These are phyloP conservation scores for Dysphania ambrosioides DNA, from an alignment of 148 eudicot genomes.

Conservation along the genomic window DNA sequence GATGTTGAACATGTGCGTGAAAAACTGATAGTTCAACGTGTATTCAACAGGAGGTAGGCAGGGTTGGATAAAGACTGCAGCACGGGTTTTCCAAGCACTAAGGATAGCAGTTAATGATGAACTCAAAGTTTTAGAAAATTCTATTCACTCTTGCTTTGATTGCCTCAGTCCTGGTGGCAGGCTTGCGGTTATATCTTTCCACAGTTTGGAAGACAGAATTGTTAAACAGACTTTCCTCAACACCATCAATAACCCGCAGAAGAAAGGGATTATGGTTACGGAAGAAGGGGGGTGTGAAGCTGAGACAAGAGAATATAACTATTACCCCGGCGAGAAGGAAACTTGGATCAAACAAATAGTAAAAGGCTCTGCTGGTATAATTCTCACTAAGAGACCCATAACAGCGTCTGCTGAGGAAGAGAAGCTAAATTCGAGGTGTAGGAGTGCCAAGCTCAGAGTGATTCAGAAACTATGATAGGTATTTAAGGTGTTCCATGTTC, in stretches of 20 bases:
- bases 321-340: constrained; percentile 34
- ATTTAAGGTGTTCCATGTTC: neutral
- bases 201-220: constrained; percentile 93
- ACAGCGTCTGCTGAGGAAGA: constrained; percentile 79
- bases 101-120: constrained; percentile 98
- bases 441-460: constrained; percentile 93
- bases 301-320: constrained; percentile 13
- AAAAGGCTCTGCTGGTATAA: constrained; percentile 49
- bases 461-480: constrained; percentile 47
- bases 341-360: constrained; percentile 68
- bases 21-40: constrained; percentile 1
- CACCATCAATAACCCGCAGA: constrained; percentile 35
- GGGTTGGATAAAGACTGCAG: constrained; percentile 98
- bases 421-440: constrained; percentile 63
- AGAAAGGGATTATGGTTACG: constrained; percentile 15
- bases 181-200: constrained; percentile 95
- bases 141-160: constrained; percentile 61
- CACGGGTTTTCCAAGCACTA: constrained; percentile 96
- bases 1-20: neutral
- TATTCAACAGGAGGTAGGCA: constrained; percentile 74
- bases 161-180: constrained; percentile 89
- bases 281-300: constrained; percentile 3
- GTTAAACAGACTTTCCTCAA: constrained; percentile 90
- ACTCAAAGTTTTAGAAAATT: constrained; percentile 63
- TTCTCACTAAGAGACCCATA: constrained; percentile 89